Percentiles rank a stretch among this genome's conserved stretches.
phyloP scores from a whole-genome alignment of 257 asterid genomes.

The Solanum chiquidenum region DNA sequence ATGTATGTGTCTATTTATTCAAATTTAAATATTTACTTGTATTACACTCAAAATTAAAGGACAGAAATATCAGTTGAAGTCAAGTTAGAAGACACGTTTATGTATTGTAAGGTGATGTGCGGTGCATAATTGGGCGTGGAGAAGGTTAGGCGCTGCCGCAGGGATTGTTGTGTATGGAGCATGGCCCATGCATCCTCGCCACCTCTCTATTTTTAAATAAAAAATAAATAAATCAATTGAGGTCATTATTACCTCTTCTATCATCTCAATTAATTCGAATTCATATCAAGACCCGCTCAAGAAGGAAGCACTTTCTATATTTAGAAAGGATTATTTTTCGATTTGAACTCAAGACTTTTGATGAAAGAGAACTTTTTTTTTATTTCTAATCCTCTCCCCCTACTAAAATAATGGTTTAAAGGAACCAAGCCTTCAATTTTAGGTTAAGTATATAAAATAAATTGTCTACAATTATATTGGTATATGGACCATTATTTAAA shows the following conservation, averaged over 20 bases:
- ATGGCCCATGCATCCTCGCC: slow-evolving; percentile 2
- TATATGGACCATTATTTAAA: not conserved
- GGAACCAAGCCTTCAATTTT: not conserved
- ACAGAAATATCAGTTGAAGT: not conserved
- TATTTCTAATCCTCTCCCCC: too few relatives aligned
- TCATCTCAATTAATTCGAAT: not conserved
- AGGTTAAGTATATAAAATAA: not conserved
- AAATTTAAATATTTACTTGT: too few relatives aligned
- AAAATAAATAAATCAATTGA: too few relatives aligned
- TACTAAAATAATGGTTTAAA: not conserved
- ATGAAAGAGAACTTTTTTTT: not conserved
- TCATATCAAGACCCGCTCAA: not conserved
- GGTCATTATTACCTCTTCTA: not conserved
- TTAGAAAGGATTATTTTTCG: too few relatives aligned
- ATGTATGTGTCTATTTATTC: not conserved
- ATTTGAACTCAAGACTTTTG: not conserved
- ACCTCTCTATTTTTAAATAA: not conserved
- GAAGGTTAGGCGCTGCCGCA: slow-evolving; percentile 12
- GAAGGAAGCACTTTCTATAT: not conserved
- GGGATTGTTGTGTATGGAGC: slow-evolving; percentile 5
- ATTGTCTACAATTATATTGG: not conserved
- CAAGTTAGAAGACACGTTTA: not conserved
- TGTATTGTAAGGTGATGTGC: not conserved
- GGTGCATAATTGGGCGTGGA: slow-evolving; percentile 12
- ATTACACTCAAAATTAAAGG: not conserved